Evolutionary conservation across 192 early-diverging fungal genomes (phyloP).

Genomic region (Coemansia asiatica): DNA sequence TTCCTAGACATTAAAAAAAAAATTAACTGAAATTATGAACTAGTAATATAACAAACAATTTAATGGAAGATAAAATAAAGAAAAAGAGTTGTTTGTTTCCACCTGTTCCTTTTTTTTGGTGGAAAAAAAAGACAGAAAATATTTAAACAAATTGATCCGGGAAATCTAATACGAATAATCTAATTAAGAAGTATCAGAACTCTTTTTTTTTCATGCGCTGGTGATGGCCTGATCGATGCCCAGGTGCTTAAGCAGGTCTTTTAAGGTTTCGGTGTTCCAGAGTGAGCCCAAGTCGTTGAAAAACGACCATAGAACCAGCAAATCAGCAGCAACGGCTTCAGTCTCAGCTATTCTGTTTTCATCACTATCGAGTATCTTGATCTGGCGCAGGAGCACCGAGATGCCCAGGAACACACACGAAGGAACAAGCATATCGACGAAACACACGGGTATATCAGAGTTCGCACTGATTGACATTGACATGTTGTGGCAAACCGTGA

Average conservation of each 20-base stretch:
- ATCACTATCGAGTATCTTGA: not conserved
- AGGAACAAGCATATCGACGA: slow-evolving; percentile 25
- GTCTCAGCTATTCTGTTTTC: not conserved
- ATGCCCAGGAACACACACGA: slow-evolving; percentile 19
- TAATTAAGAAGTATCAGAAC: not conserved
- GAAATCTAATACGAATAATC: no score
- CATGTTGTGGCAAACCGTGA: slow-evolving; percentile 19
- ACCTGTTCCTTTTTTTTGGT: not conserved
- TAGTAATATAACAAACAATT: not conserved
- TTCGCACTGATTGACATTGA: slow-evolving; percentile 10
- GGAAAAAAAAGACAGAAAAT: slow-evolving; percentile 1
- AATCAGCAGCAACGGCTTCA: not conserved
- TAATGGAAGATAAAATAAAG: not conserved
- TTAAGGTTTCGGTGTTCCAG: not conserved
- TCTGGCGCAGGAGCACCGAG: slow-evolving; percentile 30
- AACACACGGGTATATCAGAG: slow-evolving; percentile 25
- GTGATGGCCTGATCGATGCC: not conserved
- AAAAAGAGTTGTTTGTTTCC: not conserved
- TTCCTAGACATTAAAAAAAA: not conserved
- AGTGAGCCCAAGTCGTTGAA: not conserved
- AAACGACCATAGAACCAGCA: not conserved
- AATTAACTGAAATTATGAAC: not conserved
- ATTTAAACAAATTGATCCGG: not conserved
- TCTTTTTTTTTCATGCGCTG: not conserved
- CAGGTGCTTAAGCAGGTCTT: not conserved